Conservation (phyloP, 495 filamentous ascomycete species). For the Sporormia fimetaria region DNA sequence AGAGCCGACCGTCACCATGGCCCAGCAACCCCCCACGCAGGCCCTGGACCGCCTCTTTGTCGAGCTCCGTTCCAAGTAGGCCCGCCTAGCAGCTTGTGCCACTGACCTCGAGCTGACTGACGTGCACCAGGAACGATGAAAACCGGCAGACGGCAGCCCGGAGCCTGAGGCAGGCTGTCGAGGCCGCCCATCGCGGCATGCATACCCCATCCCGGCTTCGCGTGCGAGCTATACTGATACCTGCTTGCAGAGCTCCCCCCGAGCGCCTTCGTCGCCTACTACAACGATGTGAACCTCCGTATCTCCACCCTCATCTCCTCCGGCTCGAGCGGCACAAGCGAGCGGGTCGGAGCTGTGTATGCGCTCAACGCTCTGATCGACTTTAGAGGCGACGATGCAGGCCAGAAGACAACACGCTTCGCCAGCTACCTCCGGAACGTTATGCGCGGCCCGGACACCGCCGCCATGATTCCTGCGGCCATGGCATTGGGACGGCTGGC, state of each 20-base stretch:
- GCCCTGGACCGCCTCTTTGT: slow-evolving; percentile 26
- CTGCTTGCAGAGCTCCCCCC: slow-evolving; percentile 54
- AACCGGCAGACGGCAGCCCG: slow-evolving; percentile 23
- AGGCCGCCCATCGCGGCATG: slow-evolving; percentile 29
- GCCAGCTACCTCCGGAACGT: slow-evolving; percentile 79
- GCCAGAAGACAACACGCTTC: slow-evolving; percentile 87
- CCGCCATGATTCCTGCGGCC: slow-evolving; percentile 77
- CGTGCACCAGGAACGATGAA: slow-evolving; percentile 25
- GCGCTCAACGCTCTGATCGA: slow-evolving; percentile 88
- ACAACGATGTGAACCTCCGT: slow-evolving; percentile 61
- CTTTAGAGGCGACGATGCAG: slow-evolving; percentile 89
- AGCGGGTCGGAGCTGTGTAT: slow-evolving; percentile 80
- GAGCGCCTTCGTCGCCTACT: slow-evolving; percentile 68
- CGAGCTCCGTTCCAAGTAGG: slow-evolving; percentile 32
- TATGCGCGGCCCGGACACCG: slow-evolving; percentile 75
- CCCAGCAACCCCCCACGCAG: slow-evolving; percentile 9
- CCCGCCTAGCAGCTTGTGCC: not conserved
- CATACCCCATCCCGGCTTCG: not conserved
- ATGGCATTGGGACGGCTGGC: slow-evolving; percentile 80
- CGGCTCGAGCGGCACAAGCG: slow-evolving; percentile 71
- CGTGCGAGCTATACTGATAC: slow-evolving; percentile 6
- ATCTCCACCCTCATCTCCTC: slow-evolving; percentile 65
- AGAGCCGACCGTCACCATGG: slow-evolving; percentile 23
- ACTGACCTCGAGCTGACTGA: slow-evolving; percentile 3
- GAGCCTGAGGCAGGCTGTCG: slow-evolving; percentile 22